Evolutionary conservation across 2,329 filamentous ascomycete genomes (phyloP), one percentile per base, ranked within the genome.

Genomic region (Geosmithia flava): DNA sequence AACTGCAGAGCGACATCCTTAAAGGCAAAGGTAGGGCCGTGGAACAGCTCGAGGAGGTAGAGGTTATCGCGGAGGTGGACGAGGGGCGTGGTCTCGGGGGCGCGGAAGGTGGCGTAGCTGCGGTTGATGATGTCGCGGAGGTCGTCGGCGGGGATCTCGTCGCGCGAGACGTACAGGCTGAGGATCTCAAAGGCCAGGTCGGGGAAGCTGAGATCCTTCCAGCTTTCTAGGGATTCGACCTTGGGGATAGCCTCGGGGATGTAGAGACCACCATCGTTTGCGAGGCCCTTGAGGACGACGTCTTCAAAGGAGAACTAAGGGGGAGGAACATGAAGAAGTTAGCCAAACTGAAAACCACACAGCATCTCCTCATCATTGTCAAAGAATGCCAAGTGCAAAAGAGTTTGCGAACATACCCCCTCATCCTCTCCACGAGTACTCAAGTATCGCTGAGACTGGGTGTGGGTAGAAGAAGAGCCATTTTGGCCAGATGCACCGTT

Each of bases 1-100:
- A 96, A 93, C 58, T 97, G 91, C 52, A 97, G 72, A 16, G 90
- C 90, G 47, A 90, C 86, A 66, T 97, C 91, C 68, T 97, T 95
- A 73, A 97, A 97, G 2, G 91, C 85, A 62, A 89, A 96, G 1
- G 85, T 97, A 5, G 90, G 93, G 1, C 93, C 93, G 63, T 97
- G 91, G 74, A 97, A 98, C 42, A 98, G 77, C 67, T 98, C 93
- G 33, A 98, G 78, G 49, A 96, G 72, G 62, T 95, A 81, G 42
- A 96, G 72, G 62, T 91, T 85, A 59, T 91, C 78, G 11, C 60
- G 53, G 47, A 96, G 73, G n/a, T 85, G 80, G 42, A 87, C 76
- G 23, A 93, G 68, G 0, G 93, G 93, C 0, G 87, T 89, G 42
- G 87, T 80, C 48, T 94, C 81, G 42, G 80, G 68, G 33, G 80